Evolutionary conservation across 305 asterid species (phyloP).

Genomic region (Fraxinus velutina): DNA sequence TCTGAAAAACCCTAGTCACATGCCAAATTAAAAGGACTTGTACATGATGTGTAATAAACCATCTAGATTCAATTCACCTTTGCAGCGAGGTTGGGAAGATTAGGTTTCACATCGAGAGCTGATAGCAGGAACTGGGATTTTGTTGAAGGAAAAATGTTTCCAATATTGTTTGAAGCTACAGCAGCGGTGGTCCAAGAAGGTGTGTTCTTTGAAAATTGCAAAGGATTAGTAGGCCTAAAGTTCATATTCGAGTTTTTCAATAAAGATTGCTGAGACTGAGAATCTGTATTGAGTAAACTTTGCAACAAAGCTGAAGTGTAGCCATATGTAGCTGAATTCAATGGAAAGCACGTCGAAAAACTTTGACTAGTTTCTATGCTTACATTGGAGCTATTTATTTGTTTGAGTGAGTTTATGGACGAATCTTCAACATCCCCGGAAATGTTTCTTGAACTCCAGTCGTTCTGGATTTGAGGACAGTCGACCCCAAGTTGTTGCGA

Average conservation of each 20-base stretch:
- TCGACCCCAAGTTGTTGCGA: constrained; percentile 13
- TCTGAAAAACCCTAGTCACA: background rate
- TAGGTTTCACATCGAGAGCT: background rate
- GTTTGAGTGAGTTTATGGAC: constrained; percentile 12
- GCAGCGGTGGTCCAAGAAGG: constrained; percentile 21
- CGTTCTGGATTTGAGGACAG: constrained; percentile 7
- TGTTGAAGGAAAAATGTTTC: constrained; percentile 30
- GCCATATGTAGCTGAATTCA: constrained; percentile 28
- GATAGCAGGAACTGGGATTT: constrained; percentile 35
- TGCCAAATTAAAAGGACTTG: background rate
- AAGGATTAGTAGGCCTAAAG: constrained; percentile 28
- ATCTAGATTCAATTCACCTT: background rate
- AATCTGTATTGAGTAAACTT: constrained; percentile 31
- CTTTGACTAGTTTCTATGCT: background rate
- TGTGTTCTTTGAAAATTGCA: constrained; percentile 32
- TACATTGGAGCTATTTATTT: background rate
- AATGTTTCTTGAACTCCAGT: constrained; percentile 10
- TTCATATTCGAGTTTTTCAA: constrained; percentile 24
- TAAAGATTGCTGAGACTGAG: constrained; percentile 27
- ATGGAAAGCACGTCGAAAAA: constrained; percentile 20
- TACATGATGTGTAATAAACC: background rate
- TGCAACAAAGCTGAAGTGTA: constrained; percentile 39
- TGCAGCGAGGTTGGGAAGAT: background rate
- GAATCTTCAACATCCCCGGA: background rate
- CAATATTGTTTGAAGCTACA: background rate